These are phyloP conservation scores for Aspergillus bertholletiae DNA, from an alignment of 495 filamentous ascomycete species.

Conservation along the genomic window DNA sequence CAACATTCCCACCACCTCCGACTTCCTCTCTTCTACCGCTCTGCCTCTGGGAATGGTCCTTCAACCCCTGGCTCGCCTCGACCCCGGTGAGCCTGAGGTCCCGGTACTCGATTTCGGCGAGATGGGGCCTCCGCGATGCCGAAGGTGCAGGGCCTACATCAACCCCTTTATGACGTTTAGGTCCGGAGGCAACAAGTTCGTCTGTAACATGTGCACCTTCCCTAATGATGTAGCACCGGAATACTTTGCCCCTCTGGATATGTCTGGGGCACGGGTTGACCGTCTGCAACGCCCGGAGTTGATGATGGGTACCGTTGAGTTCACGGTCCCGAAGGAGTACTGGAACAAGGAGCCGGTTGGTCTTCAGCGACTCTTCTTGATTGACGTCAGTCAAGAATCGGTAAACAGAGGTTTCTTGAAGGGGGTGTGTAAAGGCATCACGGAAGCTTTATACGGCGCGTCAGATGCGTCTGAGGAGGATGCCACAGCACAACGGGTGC, in stretches of 20 bases:
- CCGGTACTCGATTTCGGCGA: conserved; percentile 96
- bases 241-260: conserved; percentile 89
- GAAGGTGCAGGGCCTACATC: conserved; percentile 93
- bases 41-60: conserved; percentile 85
- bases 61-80: conserved; percentile 81
- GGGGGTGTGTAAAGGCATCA: conserved; percentile 86
- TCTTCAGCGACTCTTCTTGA: conserved; percentile 82
- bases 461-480: conserved; percentile 55
- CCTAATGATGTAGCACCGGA: conserved; percentile 91
- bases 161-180: conserved; percentile 99
- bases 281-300: conserved; percentile 87
- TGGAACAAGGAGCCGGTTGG: conserved; percentile 94
- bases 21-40: conserved; percentile 72
- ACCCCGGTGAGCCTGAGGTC: conserved; percentile 81
- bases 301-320: conserved; percentile 88
- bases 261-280: conserved; percentile 82
- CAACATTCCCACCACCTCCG: conserved; percentile 79
- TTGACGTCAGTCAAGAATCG: conserved; percentile 89
- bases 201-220: conserved; percentile 98
- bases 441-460: conserved; percentile 73
- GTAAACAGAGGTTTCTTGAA: conserved; percentile 86
- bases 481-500: conserved; percentile 53
- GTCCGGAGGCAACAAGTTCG: conserved; percentile 90
- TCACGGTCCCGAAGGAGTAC: conserved; percentile 95
- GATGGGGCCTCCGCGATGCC: conserved; percentile 83